Conservation (phyloP, 495 filamentous ascomycete species). For the Xylaria cubensis region DNA sequence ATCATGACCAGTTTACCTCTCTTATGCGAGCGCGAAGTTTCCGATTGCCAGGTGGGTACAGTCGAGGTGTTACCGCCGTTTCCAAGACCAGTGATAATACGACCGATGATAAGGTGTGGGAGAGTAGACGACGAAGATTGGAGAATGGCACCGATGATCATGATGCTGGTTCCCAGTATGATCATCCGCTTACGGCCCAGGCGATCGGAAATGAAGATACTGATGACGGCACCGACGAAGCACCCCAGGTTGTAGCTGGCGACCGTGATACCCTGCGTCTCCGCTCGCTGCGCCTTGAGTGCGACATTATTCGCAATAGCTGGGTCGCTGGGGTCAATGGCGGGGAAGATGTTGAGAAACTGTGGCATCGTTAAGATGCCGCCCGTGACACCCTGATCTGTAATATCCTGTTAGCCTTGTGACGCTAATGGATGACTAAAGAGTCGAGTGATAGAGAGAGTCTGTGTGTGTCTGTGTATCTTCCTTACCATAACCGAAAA, state of each 20-base stretch:
- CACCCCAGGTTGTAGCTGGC: constrained; percentile 78
- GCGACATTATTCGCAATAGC: constrained; percentile 30
- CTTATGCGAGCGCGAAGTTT: constrained; percentile 75
- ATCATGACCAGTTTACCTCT: constrained; percentile 83
- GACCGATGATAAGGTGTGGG: constrained; percentile 68
- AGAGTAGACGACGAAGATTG: constrained; percentile 66
- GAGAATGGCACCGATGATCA: constrained; percentile 71
- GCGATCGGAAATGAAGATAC: constrained; percentile 73
- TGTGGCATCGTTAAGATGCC: constrained; percentile 62
- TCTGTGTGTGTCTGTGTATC: no score
- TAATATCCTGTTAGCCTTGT: constrained; percentile 26
- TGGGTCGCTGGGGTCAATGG: constrained; percentile 55
- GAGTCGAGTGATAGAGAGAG: neutral
- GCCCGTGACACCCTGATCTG: constrained; percentile 63
- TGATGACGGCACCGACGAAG: constrained; percentile 71
- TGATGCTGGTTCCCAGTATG: constrained; percentile 71
- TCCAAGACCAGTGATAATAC: constrained; percentile 72
- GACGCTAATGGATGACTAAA: neutral
- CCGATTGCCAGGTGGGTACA: constrained; percentile 80
- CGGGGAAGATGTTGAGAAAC: constrained; percentile 62
- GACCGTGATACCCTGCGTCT: constrained; percentile 66
- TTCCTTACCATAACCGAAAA: constrained; percentile 53
- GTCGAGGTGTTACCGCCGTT: constrained; percentile 66
- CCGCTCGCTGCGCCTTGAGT: constrained; percentile 54
- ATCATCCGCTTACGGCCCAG: constrained; percentile 75